Evolutionary conservation across 768 basidiomycete genomes (phyloP), one percentile per base, ranked within the genome.

Genomic region (Tulasnella sp.): DNA sequence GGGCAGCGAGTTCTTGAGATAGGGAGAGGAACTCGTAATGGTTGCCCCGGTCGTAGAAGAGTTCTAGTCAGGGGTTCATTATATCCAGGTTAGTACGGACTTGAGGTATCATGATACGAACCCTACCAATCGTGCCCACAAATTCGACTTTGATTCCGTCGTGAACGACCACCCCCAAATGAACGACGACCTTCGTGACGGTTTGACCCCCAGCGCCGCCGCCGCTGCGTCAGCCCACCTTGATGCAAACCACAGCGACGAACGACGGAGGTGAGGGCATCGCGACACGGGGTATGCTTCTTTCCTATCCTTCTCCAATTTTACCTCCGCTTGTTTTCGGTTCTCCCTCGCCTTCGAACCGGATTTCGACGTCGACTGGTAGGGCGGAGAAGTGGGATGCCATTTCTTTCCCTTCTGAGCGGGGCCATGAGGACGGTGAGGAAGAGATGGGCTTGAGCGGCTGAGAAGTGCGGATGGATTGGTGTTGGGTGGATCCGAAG

Each of bases 141-240:
- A 99, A 96, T 85, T 99, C 97, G 61, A 99, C 93, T 85, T 98
- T 96, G 84, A 99, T 96, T 3, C 97, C 98, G 42, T 99, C 96
- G 83, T 99, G 98, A 26, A 91, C 88, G 79, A 97, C 87, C 84
- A 92, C 95, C 90, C 98, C 89, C 10, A 97, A 91, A 32, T 95
- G 91, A 80, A 98, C 91, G 20, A 91, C 88, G 5, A 94, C 92
- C 95, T 96, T 4, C 20, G 18, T 1, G 20, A 51, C n/a, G n/a
- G n/a, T n/a, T n/a, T n/a, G n/a, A n/a, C n/a, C n/a, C 70, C 51
- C 18, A 13, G n/a, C n/a, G n/a, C n/a, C n/a, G n/a, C 26, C 18
- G 18, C 23, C 35, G 42, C 55, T 40, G 32, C 39, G 42, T 32
- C 37, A 74, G 39, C 20, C 69, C 35, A 37, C 20, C 20, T 51